phyloP scores from a whole-genome alignment of 2,329 filamentous ascomycete species.

The Colletotrichum liaoningense region DNA sequence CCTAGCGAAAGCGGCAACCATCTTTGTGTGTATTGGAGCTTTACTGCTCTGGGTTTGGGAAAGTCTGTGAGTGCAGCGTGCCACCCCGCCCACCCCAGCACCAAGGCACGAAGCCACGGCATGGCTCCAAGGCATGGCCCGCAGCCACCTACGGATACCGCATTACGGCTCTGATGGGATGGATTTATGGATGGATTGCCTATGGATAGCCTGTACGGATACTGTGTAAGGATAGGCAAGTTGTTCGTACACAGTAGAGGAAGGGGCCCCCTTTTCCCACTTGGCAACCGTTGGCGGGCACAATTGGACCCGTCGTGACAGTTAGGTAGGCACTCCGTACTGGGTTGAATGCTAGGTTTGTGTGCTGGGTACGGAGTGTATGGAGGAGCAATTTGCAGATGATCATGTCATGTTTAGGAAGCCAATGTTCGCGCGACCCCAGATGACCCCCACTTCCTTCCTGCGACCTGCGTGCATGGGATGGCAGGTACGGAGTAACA shows the following conservation, averaged over 20 bases:
- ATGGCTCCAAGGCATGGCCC: background rate
- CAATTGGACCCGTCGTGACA: background rate
- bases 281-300: background rate
- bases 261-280: background rate
- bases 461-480: background rate
- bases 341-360: too few relatives aligned
- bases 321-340: too few relatives aligned
- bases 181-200: too few relatives aligned
- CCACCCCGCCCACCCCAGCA: background rate
- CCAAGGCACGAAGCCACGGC: too few relatives aligned
- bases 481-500: background rate
- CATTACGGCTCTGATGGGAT: too few relatives aligned
- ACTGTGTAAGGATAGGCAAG: too few relatives aligned
- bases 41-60: background rate
- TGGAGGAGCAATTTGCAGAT: background rate
- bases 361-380: too few relatives aligned
- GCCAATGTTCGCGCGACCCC: constrained; percentile 12
- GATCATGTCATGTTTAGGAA: constrained; percentile 28
- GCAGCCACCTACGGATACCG: background rate
- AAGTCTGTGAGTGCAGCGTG: background rate
- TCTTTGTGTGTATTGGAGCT: background rate
- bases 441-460: constrained; percentile 11
- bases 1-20: background rate
- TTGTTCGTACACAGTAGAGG: too few relatives aligned
- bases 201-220: too few relatives aligned